A percentile compares a stretch with the other conserved stretches of the same genome.
phyloP scores from a whole-genome alignment of 2,329 filamentous ascomycete species.

The Simplicillium aogashimaense region DNA sequence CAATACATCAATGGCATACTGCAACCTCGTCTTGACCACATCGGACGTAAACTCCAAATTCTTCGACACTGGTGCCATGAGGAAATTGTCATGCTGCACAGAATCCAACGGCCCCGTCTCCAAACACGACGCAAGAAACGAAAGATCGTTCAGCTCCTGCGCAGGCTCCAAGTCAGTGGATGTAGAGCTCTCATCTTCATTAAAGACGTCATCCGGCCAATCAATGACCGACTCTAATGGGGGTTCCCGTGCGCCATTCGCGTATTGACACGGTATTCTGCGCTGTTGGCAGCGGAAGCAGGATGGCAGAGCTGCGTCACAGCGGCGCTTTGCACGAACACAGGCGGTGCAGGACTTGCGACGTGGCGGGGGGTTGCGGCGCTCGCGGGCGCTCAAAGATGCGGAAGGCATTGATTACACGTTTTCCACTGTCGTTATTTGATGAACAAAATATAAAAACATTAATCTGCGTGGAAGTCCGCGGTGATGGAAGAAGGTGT shows the following conservation, averaged over 20 bases:
- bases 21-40: slow-evolving; percentile 21
- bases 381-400: slow-evolving; percentile 16
- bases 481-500: background rate
- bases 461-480: background rate
- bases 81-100: background rate
- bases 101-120: too few relatives aligned
- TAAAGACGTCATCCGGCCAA: too few relatives aligned
- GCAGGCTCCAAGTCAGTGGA: too few relatives aligned
- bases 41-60: slow-evolving; percentile 13
- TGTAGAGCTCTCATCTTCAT: background rate
- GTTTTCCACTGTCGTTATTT: too few relatives aligned
- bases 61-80: slow-evolving; percentile 11
- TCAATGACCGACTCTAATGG: background rate
- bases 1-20: slow-evolving; percentile 39
- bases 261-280: slow-evolving; percentile 37
- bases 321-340: slow-evolving; percentile 46
- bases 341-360: slow-evolving; percentile 49
- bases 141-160: too few relatives aligned
- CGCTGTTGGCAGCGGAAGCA: slow-evolving; percentile 43
- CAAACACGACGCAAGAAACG: too few relatives aligned
- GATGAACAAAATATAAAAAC: background rate
- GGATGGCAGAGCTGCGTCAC: slow-evolving; percentile 38
- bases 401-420: too few relatives aligned
- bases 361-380: slow-evolving; percentile 32
- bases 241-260: slow-evolving; percentile 5